These are phyloP conservation scores for Hypoxylon intermedium DNA, from an alignment of 495 filamentous ascomycete genomes.

Conservation along the genomic window DNA sequence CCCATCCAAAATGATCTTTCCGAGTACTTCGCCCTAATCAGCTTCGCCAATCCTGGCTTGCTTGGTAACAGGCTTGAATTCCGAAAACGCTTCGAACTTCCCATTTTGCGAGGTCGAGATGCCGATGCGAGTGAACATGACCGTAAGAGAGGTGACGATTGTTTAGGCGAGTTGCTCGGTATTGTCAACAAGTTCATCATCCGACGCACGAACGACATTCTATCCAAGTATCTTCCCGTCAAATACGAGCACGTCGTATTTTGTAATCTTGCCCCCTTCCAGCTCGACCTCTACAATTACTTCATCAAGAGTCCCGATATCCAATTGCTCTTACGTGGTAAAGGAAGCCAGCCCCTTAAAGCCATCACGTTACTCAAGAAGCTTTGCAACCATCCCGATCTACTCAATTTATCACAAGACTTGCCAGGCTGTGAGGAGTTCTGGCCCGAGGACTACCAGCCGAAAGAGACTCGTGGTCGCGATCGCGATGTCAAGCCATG, in stretches of 20 bases:
- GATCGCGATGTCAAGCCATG: conserved; percentile 92
- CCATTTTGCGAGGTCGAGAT: conserved; percentile 91
- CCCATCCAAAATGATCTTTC: conserved; percentile 98
- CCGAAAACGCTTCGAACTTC: conserved; percentile 91
- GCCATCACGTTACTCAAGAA: conserved; percentile 97
- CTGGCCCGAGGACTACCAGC: conserved; percentile 88
- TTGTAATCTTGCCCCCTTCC: conserved; percentile 93
- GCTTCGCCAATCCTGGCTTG: conserved; percentile 94
- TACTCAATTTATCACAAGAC: conserved; percentile 83
- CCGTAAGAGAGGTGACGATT: conserved; percentile 82
- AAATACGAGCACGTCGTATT: conserved; percentile 99
- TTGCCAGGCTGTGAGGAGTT: conserved; percentile 83
- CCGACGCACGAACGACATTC: conserved; percentile 94
- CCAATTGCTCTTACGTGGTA: conserved; percentile 87
- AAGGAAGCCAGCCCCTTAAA: conserved; percentile 94
- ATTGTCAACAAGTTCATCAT: conserved; percentile 99
- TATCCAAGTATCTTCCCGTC: conserved; percentile 96
- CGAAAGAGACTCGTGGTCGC: conserved; percentile 83
- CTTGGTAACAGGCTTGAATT: conserved; percentile 91
- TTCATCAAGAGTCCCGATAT: conserved; percentile 97
- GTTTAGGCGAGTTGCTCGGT: conserved; percentile 77
- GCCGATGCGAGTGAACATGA: conserved; percentile 86
- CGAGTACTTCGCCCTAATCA: conserved; percentile 95
- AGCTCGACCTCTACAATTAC: conserved; percentile 91
- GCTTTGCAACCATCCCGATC: conserved; percentile 96